A percentile compares a stretch with the other conserved stretches of the same genome.
These are phyloP conservation scores for Trichosanthes truncata DNA, from an alignment of 306 rosid species.

Conservation along the genomic window DNA sequence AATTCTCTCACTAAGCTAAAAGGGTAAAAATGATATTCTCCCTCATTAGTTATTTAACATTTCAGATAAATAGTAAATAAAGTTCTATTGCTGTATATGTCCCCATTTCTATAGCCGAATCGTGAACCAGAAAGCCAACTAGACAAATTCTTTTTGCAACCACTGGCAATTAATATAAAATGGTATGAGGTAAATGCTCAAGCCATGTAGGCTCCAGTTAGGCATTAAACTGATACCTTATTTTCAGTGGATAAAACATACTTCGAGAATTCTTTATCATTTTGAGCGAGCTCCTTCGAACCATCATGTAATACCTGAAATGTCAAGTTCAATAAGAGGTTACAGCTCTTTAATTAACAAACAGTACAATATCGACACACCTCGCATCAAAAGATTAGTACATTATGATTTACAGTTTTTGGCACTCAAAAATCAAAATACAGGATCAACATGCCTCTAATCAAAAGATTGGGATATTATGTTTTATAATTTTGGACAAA, in stretches of 20 bases:
- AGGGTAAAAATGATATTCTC: too few relatives aligned
- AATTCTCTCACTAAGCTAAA: too few relatives aligned
- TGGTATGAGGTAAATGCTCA: neutral
- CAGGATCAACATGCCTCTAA: slow-evolving; percentile 18
- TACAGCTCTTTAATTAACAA: neutral
- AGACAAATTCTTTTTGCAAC: neutral
- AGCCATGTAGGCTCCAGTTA: neutral
- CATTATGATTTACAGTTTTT: neutral
- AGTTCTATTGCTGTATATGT: neutral
- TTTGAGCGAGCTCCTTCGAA: slow-evolving; percentile 80
- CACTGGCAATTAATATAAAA: slow-evolving; percentile 3
- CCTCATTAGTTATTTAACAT: neutral
- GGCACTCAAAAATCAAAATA: neutral
- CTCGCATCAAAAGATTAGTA: slow-evolving; percentile 17
- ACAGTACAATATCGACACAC: slow-evolving; percentile 11
- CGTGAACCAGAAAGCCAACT: neutral
- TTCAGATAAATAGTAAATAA: neutral
- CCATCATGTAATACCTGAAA: slow-evolving; percentile 83
- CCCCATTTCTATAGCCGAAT: neutral
- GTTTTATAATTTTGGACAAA: slow-evolving; percentile 24
- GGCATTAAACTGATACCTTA: slow-evolving; percentile 39
- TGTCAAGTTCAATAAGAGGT: slow-evolving; percentile 14
- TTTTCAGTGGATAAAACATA: slow-evolving; percentile 60
- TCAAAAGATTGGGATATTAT: slow-evolving; percentile 8
- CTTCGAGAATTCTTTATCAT: slow-evolving; percentile 44